Base-by-base conservation (phyloP, 2,329 filamentous ascomycete species). In the Ophiognomonia clavigignenti-juglandacearum region DNA sequence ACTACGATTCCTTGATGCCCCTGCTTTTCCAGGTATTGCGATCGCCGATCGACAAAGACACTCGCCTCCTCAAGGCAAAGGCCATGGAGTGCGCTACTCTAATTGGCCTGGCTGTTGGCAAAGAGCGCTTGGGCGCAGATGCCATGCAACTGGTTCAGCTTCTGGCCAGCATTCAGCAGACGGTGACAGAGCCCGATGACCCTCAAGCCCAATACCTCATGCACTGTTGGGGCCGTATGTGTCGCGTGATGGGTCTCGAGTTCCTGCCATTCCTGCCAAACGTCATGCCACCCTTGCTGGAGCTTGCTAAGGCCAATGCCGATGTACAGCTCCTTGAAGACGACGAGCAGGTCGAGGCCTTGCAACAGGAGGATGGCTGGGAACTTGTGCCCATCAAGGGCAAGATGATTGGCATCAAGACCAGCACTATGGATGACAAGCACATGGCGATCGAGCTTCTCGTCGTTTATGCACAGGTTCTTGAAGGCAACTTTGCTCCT, bases 161-260 rank as follows among this genome's bases (percentile, higher is more conserved):
- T 19, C 77, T 98, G 43, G 91, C 87, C 43, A 82, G 80, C 53
- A 95, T 97, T 47, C 93, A 98, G 65, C 77, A 83, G 57, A 85
- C 78, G 61, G 93, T 97, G 53, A 85, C 83, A 4, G 93, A 98
- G 59, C 71, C 90, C 1, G 93, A 98, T 59, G 93, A 98, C 62
- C 93, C 93, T 32, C 93, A 98, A 67, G 87, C 90, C 14, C 92
- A 95, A 60, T 98, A 98, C 65, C 78, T 98, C 29, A 88, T 98
- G 69, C 93, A 98, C 74, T 98, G 93, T 72, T 98, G 93, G 93
- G 93, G 93, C 43, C 84, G 93, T 40, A 98, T 98, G 93, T 97
- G 92, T 69, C 85, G 93, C 55, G 92, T 98, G 24, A 78, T 98
- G 53, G 90, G 87, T 18, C 72, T 80, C 39, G 91, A 96, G 58